Conservation (phyloP, 148 eudicot genomes). For the Talinum fruticosum region DNA sequence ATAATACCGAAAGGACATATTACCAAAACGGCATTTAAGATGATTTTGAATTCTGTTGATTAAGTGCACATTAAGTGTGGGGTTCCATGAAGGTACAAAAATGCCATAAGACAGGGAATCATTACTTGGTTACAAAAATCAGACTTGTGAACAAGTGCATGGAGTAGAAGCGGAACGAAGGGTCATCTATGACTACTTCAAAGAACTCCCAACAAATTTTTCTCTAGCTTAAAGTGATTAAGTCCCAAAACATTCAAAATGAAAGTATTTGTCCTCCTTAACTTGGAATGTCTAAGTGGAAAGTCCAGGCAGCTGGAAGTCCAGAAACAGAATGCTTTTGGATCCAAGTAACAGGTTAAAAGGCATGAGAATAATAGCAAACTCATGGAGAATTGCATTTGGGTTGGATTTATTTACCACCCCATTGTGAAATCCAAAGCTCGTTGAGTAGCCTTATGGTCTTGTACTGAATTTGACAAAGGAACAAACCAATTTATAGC, state of each 20-base stretch:
- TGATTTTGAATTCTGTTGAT: neutral
- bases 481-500: conserved; percentile 32
- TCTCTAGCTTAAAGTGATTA: too few species aligned
- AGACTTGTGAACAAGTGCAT: too few species aligned
- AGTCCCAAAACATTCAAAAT: too few species aligned
- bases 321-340: neutral
- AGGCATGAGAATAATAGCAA: neutral
- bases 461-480: conserved; percentile 17
- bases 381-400: neutral
- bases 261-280: neutral
- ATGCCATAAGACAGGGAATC: too few species aligned
- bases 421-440: conserved; percentile 31
- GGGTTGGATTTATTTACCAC: conserved; percentile 22
- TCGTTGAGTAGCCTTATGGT: conserved; percentile 31
- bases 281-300: neutral
- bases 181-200: too few species aligned
- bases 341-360: neutral
- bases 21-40: neutral
- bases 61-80: too few species aligned
- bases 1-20: too few species aligned
- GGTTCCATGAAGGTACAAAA: too few species aligned
- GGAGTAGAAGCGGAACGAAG: too few species aligned
- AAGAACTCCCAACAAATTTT: too few species aligned
- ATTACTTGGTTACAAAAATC: too few species aligned
- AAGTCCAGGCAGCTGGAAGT: neutral